A percentile compares a stretch with the other conserved stretches of the same genome.
Conservation (phyloP, 1,139 yeast genomes). For the Candida glucosophila region DNA sequence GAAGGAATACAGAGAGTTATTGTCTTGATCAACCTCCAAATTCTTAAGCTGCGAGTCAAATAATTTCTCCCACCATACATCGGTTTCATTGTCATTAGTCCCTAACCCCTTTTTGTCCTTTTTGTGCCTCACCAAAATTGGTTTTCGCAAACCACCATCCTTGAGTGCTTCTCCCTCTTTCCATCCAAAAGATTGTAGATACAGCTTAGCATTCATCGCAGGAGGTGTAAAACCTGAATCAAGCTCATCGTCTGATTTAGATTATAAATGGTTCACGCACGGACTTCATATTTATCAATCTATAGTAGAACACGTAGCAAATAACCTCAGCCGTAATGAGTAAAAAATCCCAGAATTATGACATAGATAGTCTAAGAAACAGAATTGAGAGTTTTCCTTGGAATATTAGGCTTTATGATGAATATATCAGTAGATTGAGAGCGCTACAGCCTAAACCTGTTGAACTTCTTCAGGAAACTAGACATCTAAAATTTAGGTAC, state of each 20-base stretch:
- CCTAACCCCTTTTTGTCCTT: slow-evolving; percentile 88
- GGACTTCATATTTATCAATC: too few species aligned
- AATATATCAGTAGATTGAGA: slow-evolving; percentile 10
- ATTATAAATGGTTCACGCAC: too few species aligned
- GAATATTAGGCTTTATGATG: slow-evolving; percentile 11
- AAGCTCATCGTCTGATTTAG: too few species aligned
- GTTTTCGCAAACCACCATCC: slow-evolving; percentile 74
- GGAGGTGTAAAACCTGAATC: too few species aligned
- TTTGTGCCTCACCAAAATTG: slow-evolving; percentile 83
- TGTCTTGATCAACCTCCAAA: slow-evolving; percentile 47
- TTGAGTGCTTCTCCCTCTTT: slow-evolving; percentile 78
- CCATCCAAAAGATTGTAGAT: slow-evolving; percentile 83
- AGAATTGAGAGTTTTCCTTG: slow-evolving; percentile 8
- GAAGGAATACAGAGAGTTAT: slow-evolving; percentile 18
- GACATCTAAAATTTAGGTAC: slow-evolving; percentile 12
- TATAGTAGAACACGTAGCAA: too few species aligned
- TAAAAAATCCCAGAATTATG: too few species aligned
- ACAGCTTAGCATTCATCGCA: slow-evolving; percentile 77
- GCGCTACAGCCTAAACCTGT: slow-evolving; percentile 4
- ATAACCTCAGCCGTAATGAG: too few species aligned
- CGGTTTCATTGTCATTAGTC: slow-evolving; percentile 58
- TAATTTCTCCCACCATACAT: slow-evolving; percentile 94
- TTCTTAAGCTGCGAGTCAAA: slow-evolving; percentile 89
- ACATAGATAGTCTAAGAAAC: slow-evolving; percentile 1
- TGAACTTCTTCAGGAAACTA: slow-evolving; percentile 9